Base-by-base conservation (phyloP, 2,329 filamentous ascomycete genomes). In the Tolypocladium nubicola region DNA sequence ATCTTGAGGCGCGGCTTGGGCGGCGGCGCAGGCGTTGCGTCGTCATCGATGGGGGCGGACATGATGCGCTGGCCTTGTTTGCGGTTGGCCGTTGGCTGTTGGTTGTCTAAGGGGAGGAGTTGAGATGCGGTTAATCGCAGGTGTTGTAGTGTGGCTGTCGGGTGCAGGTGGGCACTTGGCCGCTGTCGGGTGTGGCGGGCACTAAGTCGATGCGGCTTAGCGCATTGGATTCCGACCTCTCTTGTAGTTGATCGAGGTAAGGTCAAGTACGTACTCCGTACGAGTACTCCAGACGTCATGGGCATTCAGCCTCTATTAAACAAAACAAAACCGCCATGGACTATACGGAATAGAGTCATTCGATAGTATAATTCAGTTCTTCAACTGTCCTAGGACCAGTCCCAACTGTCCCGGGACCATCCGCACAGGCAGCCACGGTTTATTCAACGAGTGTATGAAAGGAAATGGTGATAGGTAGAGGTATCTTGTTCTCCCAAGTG, bases 1-100 rank as follows among this genome's bases (percentile, higher is more conserved):
- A 74, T 66, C 60, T 74, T 74, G 37, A 74, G 67, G 13, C 71
- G 71, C 21, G 72, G 72, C 56, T 73, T 74, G 19, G 70, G 64
- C 14, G 67, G 65, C 56, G 64, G 62, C 49, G 65, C 60, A 38
- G 65, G 58, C 53, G 63, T 59, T 21, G 65, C 57, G 56, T 61
- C 62, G 53, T 61, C 64, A 11, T 61, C 47, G 10, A 59, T 60
- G 39, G 67, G 62, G 37, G 63, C 63, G 33, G 71, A 63, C 71
- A 73, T 73, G 60, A 30, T 61, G 59, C 23, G 39, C 37, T 55
- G 47, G 47, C 47, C 47, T 14, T 21, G 4, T 50, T n/a, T 19
- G 30, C 9, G 4, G 30, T n/a, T 50, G 16, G 47, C 26, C 13
- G 47, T 26, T 50, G 26, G 26, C 26, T 30, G 26, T n/a, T 50